These are phyloP conservation scores for Rhodotorula sp. DNA, from an alignment of 1,284 basidiomycete genomes.

Conservation along the genomic window DNA sequence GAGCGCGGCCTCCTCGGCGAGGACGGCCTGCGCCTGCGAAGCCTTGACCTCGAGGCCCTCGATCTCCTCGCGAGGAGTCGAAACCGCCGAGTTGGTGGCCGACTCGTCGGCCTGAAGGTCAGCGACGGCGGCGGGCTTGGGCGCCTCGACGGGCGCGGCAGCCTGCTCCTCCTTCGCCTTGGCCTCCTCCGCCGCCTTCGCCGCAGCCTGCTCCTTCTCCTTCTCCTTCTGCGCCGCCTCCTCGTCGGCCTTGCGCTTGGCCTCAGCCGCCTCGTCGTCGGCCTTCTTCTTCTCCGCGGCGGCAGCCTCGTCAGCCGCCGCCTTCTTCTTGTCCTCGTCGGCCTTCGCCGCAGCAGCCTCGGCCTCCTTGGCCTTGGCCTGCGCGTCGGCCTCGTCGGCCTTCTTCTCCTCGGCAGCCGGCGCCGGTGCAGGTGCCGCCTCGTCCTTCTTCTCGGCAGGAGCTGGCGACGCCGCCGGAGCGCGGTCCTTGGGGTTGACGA, in stretches of 20 bases:
- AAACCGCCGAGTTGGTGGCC: conserved; percentile 46
- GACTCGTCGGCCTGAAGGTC: conserved; percentile 43
- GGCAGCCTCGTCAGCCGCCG: conserved; percentile 39
- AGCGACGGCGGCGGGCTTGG: conserved; percentile 40
- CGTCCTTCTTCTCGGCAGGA: conserved; percentile 33
- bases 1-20: conserved; percentile 44
- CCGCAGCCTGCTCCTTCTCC: conserved; percentile 16
- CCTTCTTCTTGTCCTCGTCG: conserved; percentile 20
- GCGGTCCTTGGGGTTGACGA: conserved; percentile 38
- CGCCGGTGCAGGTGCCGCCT: conserved; percentile 46
- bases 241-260: conserved; percentile 13
- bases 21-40: conserved; percentile 44
- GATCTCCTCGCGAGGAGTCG: conserved; percentile 35
- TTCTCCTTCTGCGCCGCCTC: conserved; percentile 27
- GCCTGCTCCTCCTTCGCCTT: conserved; percentile 49
- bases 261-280: conserved; percentile 24
- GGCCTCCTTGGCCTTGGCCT: conserved; percentile 21
- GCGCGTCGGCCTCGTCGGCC: conserved; percentile 17
- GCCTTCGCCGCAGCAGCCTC: conserved; percentile 1
- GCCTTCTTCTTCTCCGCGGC: conserved; percentile 32
- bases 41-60: conserved; percentile 38
- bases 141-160: conserved; percentile 49
- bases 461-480: conserved; percentile 23
- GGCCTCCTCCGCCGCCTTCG: background rate
- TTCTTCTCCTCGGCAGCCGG: conserved; percentile 26